phyloP scores from a whole-genome alignment of 2,329 filamentous ascomycete genomes.

The Alternaria longipes region DNA sequence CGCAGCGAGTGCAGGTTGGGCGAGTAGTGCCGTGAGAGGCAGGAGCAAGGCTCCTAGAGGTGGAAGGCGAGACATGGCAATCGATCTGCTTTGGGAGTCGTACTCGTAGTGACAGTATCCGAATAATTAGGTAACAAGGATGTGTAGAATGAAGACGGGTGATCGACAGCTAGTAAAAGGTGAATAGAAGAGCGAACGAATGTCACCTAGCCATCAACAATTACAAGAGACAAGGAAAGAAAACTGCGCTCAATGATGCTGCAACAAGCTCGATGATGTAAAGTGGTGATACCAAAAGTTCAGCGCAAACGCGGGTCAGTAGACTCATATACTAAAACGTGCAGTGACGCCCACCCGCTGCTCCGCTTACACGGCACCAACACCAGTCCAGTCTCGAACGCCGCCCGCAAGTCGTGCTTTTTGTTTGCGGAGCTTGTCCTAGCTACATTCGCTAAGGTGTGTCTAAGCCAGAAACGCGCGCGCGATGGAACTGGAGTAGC shows the following conservation, averaged over 20 bases:
- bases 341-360: constrained; percentile 16
- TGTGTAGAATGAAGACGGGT: constrained; percentile 6
- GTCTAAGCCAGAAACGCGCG: constrained; percentile 1
- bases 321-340: constrained; percentile 30
- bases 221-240: not conserved
- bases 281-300: not conserved
- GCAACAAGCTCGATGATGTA: constrained; percentile 2
- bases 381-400: constrained; percentile 3
- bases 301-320: constrained; percentile 18
- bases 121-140: constrained; percentile 13
- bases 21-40: constrained; percentile 34
- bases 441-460: not conserved
- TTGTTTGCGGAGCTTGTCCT: constrained; percentile 4
- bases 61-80: constrained; percentile 29
- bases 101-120: constrained; percentile 2
- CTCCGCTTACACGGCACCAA: constrained; percentile 17
- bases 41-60: constrained; percentile 35
- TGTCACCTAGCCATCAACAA: constrained; percentile 21
- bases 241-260: constrained; percentile 8
- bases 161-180: constrained; percentile 16
- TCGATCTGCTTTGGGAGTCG: not conserved
- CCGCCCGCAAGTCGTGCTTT: constrained; percentile 2
- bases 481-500: not conserved
- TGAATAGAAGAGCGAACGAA: constrained; percentile 16
- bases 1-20: constrained; percentile 33